Evolutionary conservation across 1,139 yeast species (phyloP).

Genomic region (Hemisphaericaspora lyxosophila): DNA sequence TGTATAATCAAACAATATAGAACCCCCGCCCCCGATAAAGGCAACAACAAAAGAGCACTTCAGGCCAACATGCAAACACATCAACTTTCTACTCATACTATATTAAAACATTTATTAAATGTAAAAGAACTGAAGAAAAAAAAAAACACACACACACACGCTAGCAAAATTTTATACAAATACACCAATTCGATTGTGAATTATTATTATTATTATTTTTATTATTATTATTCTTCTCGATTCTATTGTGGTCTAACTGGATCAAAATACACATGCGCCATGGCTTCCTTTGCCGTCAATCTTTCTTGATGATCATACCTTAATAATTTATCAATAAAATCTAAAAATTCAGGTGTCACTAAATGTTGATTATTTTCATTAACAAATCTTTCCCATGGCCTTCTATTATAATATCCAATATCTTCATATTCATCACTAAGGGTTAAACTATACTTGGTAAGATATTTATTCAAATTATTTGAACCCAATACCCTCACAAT

Average conservation of each 20-base stretch:
- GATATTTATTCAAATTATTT: slow-evolving; percentile 71
- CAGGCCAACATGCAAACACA: too few relatives aligned
- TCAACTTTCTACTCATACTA: too few relatives aligned
- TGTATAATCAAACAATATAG: too few relatives aligned
- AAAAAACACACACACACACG: too few relatives aligned
- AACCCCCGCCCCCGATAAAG: too few relatives aligned
- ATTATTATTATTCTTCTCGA: too few relatives aligned
- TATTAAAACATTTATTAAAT: too few relatives aligned
- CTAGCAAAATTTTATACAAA: too few relatives aligned
- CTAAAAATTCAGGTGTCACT: slow-evolving; percentile 70
- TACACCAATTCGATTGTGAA: too few relatives aligned
- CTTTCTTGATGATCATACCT: slow-evolving; percentile 95
- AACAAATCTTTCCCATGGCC: slow-evolving; percentile 86
- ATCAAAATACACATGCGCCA: slow-evolving; percentile 76
- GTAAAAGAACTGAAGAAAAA: too few relatives aligned
- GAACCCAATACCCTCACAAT: slow-evolving; percentile 93
- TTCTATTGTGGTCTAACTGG: slow-evolving; percentile 22
- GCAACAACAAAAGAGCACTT: too few relatives aligned
- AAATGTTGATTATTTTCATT: slow-evolving; percentile 72
- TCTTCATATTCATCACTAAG: slow-evolving; percentile 84
- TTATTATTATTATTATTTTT: too few relatives aligned
- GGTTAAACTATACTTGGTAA: slow-evolving; percentile 71
- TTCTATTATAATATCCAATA: slow-evolving; percentile 74
- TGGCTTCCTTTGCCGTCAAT: slow-evolving; percentile 91
- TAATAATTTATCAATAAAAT: slow-evolving; percentile 77